These are phyloP conservation scores for Straminergon stramineum DNA, from an alignment of 225 moss, liverwort and hornwort species.

Conservation along the genomic window DNA sequence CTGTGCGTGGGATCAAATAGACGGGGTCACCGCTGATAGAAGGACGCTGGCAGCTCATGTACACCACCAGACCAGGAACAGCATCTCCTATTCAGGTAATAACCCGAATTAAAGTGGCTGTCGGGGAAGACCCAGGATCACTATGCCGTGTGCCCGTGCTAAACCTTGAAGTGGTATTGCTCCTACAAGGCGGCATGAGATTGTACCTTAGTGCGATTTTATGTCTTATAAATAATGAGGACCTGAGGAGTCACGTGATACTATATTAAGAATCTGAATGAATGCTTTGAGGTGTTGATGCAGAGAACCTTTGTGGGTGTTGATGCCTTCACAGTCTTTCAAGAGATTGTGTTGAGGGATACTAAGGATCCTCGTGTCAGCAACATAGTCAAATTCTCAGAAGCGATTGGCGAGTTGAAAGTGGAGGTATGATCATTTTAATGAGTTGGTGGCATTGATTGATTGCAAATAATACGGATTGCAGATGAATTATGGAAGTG, in stretches of 20 bases:
- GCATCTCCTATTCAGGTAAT: slow-evolving; percentile 91
- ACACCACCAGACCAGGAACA: slow-evolving; percentile 85
- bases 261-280: not conserved
- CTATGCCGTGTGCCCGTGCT: not conserved
- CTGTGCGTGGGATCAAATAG: slow-evolving; percentile 14
- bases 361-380: slow-evolving; percentile 77
- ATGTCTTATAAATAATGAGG: not conserved
- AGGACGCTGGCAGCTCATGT: slow-evolving; percentile 98
- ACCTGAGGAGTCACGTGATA: not conserved
- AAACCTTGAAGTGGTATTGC: not conserved
- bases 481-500: not conserved
- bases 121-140: not conserved
- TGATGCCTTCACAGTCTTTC: slow-evolving; percentile 80
- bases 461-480: not conserved
- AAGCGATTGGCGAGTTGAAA: slow-evolving; percentile 78
- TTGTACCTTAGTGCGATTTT: not conserved
- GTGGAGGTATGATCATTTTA: slow-evolving; percentile 53
- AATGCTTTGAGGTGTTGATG: not conserved
- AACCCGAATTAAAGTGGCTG: not conserved
- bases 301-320: slow-evolving; percentile 95
- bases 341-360: slow-evolving; percentile 57
- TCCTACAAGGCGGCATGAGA: not conserved
- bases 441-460: not conserved
- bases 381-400: slow-evolving; percentile 81
- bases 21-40: slow-evolving; percentile 81